Base-by-base conservation (phyloP, 495 filamentous ascomycete genomes). In the Sporormia fimetaria region DNA sequence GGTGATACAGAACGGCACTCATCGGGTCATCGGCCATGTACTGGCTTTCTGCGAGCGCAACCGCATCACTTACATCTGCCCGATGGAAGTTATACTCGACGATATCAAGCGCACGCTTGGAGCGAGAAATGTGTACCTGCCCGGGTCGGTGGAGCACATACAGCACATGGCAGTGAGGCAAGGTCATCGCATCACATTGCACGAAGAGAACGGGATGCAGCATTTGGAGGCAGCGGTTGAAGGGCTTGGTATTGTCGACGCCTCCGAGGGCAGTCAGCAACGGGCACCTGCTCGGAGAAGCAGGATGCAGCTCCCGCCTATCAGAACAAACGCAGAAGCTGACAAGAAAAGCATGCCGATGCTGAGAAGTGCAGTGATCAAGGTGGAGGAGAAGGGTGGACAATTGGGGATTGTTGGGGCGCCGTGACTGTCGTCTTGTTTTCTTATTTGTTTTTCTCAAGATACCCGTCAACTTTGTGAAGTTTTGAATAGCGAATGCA, bases 11-110 rank as follows among this genome's bases (percentile, higher is more conserved):
- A 81, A 84, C 40, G 69, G 73, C 5, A 67, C 74, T 12, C 84
- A 84, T n/a, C 73, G 74, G 21, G 77, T 94, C 3, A 87, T 82
- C 57, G 88, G 87, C 11, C 87, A 94, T 49, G 82, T 96, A 10
- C 67, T 95, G 8, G 88, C 88, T 6, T 92, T 80, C 75, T 86
- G 76, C 38, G 72, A 75, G 36, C 73, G 73, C 42, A 85, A 74
- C 52, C 69, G 73, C 46, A 76, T 80, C 22, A 83, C 83, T 6
- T 94, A 90, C 62, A 87, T 96, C 46, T 82, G 82, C 41, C 88
- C 88, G 2, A 96, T 96, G 88, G 83, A 96, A 37, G 71, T 94
- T 4, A 63, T 92, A 14, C 67, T 95, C 11, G 70, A 78, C 25
- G 88, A 96, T 54, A 94, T 96, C 43, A 74, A 76, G 14, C 74